Evolutionary conservation across 2,329 filamentous ascomycete species (phyloP), one percentile per base, ranked within the genome.

Genomic region (Colletotrichum falcatum): DNA sequence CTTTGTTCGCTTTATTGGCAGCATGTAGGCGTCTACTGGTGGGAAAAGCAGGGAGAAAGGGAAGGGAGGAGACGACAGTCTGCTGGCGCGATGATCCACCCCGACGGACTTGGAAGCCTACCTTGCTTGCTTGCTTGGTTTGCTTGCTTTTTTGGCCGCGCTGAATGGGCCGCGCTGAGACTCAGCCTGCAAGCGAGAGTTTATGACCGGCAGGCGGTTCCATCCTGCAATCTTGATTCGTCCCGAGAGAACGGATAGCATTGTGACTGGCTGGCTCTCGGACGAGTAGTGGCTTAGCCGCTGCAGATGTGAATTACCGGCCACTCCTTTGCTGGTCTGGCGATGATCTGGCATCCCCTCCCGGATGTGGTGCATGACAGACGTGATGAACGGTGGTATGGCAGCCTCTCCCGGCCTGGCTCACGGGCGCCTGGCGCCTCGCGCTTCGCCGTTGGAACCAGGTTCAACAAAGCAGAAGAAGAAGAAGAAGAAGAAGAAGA

Each of bases 211-310:
- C 59, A 62, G 61, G 61, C 70, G 66, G 56, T 72, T 71, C 61
- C 23, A 59, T 66, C 48, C 61, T 58, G 55, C 61, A 44, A 30
- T 35, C 16, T 39, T 73, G 64, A 73, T 73, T 73, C 61, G 69
- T 69, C 37, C 71, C 71, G 65, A 65, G 35, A 48, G 39, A 14
- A 46, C 49, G 71, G 71, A 46, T 30, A 49, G 56, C 56, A 33
- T 37, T 44, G 14, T 28, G 20, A 73, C 70, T 73, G 71, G 71
- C 56, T 65, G 46, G 46, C 28, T 61, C 33, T 60, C 35, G 51
- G 56, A 63, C 33, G 20, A 62, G 60, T 65, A 56, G 69, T 72
- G 71, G 65, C 69, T 73, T 69, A 72, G 68, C 71, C 71, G 71
- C 71, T 72, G 56, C 71, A 55, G 56, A 65, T 60, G 68, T 65